Percentiles rank a stretch among this genome's conserved stretches.
Conservation (phyloP, 495 filamentous ascomycete species). For the Penicillium steckii region DNA sequence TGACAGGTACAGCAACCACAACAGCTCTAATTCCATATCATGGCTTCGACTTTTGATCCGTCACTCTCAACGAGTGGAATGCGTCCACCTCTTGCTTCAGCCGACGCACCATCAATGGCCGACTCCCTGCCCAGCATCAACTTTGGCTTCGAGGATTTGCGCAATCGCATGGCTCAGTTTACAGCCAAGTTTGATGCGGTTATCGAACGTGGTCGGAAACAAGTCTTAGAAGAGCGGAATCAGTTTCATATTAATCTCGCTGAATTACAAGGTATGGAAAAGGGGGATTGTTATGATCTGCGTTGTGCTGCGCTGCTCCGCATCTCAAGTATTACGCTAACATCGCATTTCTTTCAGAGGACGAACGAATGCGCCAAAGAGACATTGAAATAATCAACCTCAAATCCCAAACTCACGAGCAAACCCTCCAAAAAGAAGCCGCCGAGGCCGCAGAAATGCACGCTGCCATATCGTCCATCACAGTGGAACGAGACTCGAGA, state of each 20-base stretch:
- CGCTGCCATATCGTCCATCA: conserved; percentile 70
- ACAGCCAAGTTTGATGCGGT: conserved; percentile 89
- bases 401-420: conserved; percentile 72
- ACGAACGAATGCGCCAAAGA: conserved; percentile 82
- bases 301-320: too few relatives aligned
- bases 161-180: conserved; percentile 92
- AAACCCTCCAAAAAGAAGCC: conserved; percentile 80
- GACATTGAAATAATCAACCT: conserved; percentile 81
- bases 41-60: conserved; percentile 62
- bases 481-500: conserved; percentile 71
- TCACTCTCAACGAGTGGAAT: conserved; percentile 72
- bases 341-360: conserved; percentile 55
- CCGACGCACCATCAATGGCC: conserved; percentile 63
- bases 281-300: too few relatives aligned
- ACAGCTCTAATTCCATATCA: conserved; percentile 1
- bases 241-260: conserved; percentile 87
- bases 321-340: too few relatives aligned
- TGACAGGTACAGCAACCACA: too few relatives aligned
- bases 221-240: conserved; percentile 88
- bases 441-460: conserved; percentile 90
- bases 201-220: conserved; percentile 85
- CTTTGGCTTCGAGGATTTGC: conserved; percentile 94
- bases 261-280: conserved; percentile 75
- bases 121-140: conserved; percentile 86
- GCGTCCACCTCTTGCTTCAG: conserved; percentile 62